Evolutionary conservation across 2,329 filamentous ascomycete species (phyloP).

Genomic region (Polychaeton citri): DNA sequence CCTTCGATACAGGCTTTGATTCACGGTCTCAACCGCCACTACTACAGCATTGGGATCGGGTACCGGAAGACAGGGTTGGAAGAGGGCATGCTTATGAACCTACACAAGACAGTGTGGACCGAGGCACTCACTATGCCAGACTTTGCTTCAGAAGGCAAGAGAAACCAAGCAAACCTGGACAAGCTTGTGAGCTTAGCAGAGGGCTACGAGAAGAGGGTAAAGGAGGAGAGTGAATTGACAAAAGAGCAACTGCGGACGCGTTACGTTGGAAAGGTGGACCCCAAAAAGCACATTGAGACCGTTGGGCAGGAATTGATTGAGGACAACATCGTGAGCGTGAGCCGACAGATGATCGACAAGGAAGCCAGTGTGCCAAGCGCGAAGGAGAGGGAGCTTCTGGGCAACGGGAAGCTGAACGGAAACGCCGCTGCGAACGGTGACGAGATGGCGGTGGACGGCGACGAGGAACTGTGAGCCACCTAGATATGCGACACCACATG

Average conservation of each 20-base stretch:
- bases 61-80: slow-evolving; percentile 92
- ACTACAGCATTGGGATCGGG: slow-evolving; percentile 98
- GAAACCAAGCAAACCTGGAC: slow-evolving; percentile 80
- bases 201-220: slow-evolving; percentile 96
- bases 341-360: slow-evolving; percentile 98
- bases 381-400: slow-evolving; percentile 27
- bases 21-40: slow-evolving; percentile 93
- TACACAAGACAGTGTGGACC: slow-evolving; percentile 99
- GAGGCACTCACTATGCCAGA: slow-evolving; percentile 95
- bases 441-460: slow-evolving; percentile 13
- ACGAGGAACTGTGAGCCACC: slow-evolving; percentile 5
- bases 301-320: slow-evolving; percentile 95
- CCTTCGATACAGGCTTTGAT: slow-evolving; percentile 99
- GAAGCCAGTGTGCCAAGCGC: slow-evolving; percentile 83
- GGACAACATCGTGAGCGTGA: slow-evolving; percentile 98
- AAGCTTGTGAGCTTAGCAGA: slow-evolving; percentile 81
- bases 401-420: slow-evolving; percentile 2
- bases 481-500: too few species aligned
- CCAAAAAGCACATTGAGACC: slow-evolving; percentile 97
- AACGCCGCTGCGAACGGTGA: slow-evolving; percentile 6
- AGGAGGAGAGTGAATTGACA: slow-evolving; percentile 93
- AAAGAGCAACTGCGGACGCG: slow-evolving; percentile 97
- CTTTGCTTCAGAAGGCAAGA: slow-evolving; percentile 69
- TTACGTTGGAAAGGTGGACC: slow-evolving; percentile 97
- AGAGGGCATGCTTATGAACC: slow-evolving; percentile 99